A percentile compares a stretch with the other conserved stretches of the same genome.
Conservation (phyloP, 2,329 filamentous ascomycete genomes). For the Alternaria sp. region DNA sequence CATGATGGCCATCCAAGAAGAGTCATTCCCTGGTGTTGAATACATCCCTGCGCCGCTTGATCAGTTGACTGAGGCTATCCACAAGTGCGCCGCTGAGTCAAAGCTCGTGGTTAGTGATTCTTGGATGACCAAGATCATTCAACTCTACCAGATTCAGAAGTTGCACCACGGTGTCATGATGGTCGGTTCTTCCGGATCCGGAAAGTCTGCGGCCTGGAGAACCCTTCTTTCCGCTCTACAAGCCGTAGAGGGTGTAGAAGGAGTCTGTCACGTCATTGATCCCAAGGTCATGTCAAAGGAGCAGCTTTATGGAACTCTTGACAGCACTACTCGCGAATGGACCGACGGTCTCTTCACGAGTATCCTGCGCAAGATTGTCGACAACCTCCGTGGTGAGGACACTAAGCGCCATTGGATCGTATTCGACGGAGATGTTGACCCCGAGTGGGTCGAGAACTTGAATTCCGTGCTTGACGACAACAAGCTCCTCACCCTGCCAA, state of each 20-base stretch:
- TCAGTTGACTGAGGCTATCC: conserved; percentile 81
- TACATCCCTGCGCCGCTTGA: conserved; percentile 91
- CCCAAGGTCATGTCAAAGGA: conserved; percentile 99
- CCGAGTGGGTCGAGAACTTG: conserved; percentile 99
- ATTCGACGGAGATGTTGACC: conserved; percentile 98
- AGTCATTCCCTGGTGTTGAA: conserved; percentile 90
- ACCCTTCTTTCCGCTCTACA: conserved; percentile 91
- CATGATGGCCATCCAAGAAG: conserved; percentile 82
- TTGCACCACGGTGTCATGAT: conserved; percentile 99
- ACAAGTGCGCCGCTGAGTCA: conserved; percentile 81
- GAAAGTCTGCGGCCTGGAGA: conserved; percentile 96
- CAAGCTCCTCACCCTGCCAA: conserved; percentile 94
- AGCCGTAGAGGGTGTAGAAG: conserved; percentile 88
- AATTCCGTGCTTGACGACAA: conserved; percentile 99
- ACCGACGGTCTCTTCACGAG: conserved; percentile 98
- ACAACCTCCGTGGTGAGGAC: conserved; percentile 97
- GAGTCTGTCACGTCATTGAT: conserved; percentile 96
- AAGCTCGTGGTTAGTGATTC: conserved; percentile 90
- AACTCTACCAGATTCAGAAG: conserved; percentile 96
- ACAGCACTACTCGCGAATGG: conserved; percentile 98
- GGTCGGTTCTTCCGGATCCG: conserved; percentile 97
- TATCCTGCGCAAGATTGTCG: conserved; percentile 96
- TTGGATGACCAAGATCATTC: conserved; percentile 97
- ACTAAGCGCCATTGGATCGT: conserved; percentile 99
- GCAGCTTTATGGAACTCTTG: conserved; percentile 91